Conservation (phyloP, 441 rosid species). For the Theobroma grandiflorum region DNA sequence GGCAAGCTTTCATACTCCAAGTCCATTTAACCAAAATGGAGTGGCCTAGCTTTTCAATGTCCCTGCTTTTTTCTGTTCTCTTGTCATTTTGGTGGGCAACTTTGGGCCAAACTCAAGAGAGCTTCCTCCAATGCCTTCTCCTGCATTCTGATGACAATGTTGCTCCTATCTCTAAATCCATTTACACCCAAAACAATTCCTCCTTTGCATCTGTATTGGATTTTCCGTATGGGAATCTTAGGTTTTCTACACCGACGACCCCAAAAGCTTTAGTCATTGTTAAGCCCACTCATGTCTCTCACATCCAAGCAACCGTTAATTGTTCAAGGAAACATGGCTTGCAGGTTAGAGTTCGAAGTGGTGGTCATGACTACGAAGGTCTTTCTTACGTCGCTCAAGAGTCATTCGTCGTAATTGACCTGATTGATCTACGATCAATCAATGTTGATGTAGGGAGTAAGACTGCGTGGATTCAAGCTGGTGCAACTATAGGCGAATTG, state of each 20-base stretch:
- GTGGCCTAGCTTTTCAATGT: neutral
- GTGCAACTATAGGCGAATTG: slow-evolving; percentile 53
- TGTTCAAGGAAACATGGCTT: slow-evolving; percentile 39
- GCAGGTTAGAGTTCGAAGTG: slow-evolving; percentile 42
- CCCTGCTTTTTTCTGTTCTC: neutral
- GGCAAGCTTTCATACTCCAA: neutral
- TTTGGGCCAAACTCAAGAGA: neutral
- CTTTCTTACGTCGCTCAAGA: slow-evolving; percentile 37
- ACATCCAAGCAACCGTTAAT: slow-evolving; percentile 47
- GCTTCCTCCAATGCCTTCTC: slow-evolving; percentile 39
- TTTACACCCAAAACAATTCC: slow-evolving; percentile 37
- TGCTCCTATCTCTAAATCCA: slow-evolving; percentile 36
- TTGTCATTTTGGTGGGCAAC: neutral
- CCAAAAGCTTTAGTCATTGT: slow-evolving; percentile 50
- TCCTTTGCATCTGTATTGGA: slow-evolving; percentile 43
- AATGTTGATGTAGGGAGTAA: slow-evolving; percentile 32
- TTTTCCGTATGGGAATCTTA: slow-evolving; percentile 41
- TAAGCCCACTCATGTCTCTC: slow-evolving; percentile 41
- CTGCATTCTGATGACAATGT: slow-evolving; percentile 26
- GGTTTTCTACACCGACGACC: slow-evolving; percentile 43
- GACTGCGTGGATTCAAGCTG: slow-evolving; percentile 51
- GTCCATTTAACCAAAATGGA: neutral
- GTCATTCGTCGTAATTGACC: slow-evolving; percentile 48
- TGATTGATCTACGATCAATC: slow-evolving; percentile 44
- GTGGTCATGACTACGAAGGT: slow-evolving; percentile 37